Conservation (phyloP, 108 stramenopile genomes). For the Asterionellopsis glacialis region DNA sequence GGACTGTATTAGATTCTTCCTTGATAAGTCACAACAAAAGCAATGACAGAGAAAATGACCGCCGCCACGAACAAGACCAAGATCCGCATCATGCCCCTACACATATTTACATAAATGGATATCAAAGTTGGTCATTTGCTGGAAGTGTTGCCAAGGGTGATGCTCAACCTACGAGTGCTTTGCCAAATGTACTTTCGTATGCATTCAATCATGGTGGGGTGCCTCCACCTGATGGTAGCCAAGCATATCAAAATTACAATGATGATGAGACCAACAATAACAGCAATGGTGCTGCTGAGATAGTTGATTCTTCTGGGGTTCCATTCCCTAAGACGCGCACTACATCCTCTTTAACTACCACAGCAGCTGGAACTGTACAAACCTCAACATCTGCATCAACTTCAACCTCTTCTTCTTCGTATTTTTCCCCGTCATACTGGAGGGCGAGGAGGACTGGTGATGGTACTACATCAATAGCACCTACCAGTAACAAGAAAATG, state of each 20-base stretch:
- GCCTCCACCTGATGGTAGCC: constrained; percentile 14
- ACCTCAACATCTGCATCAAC: constrained; percentile 1
- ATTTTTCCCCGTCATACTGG: not conserved
- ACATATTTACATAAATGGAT: constrained; percentile 80
- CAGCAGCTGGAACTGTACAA: not conserved
- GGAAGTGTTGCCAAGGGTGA: constrained; percentile 71
- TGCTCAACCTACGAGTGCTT: constrained; percentile 65
- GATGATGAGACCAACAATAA: not conserved
- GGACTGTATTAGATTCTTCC: constrained; percentile 65
- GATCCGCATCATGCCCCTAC: constrained; percentile 47
- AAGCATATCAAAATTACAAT: not conserved
- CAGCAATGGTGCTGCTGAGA: constrained; percentile 6
- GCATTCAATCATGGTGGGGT: constrained; percentile 77
- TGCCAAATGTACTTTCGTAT: constrained; percentile 62
- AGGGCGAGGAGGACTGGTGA: not conserved
- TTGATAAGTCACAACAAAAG: constrained; percentile 16
- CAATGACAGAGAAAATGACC: not conserved
- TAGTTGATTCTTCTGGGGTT: not conserved
- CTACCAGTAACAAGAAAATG: not conserved
- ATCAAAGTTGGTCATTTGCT: constrained; percentile 83
- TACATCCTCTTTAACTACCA: no score
- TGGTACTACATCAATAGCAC: not conserved
- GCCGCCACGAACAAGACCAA: constrained; percentile 1
- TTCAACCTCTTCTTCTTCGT: not conserved
- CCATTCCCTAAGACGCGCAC: no score